Evolutionary conservation across 192 early-diverging fungal species (phyloP).

Genomic region (Podila minutissima): DNA sequence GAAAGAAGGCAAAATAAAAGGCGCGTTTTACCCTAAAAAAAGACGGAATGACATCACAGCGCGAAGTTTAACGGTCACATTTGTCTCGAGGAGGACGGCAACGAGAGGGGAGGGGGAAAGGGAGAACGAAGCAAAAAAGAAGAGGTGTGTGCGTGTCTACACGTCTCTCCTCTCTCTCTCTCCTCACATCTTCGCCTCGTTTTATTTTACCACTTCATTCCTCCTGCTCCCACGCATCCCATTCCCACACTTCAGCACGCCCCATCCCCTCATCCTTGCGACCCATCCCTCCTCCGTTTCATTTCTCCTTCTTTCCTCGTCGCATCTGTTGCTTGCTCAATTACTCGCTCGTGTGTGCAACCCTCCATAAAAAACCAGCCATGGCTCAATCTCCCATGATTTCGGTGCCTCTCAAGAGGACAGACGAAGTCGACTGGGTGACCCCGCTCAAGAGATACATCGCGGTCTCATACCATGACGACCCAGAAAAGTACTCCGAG

Average conservation of each 20-base stretch:
- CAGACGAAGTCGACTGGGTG: constrained; percentile 93
- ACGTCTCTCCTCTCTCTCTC: neutral
- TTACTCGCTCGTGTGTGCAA: neutral
- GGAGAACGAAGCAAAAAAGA: no score
- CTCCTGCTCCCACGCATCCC: neutral
- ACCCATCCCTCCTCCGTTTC: neutral
- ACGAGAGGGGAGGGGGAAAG: no score
- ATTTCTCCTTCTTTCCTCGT: neutral
- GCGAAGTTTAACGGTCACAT: neutral
- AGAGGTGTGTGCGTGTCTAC: no score
- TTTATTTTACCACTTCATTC: neutral
- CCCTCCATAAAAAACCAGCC: neutral
- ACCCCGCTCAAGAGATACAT: constrained; percentile 89
- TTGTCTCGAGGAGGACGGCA: no score
- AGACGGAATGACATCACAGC: no score
- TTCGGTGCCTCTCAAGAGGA: constrained; percentile 82
- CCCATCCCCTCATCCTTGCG: neutral
- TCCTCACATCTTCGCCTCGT: constrained; percentile 9
- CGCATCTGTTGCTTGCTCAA: neutral
- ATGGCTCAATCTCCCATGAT: constrained; percentile 67
- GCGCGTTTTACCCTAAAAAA: neutral
- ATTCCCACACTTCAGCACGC: neutral
- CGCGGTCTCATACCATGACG: constrained; percentile 85
- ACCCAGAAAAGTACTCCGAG: constrained; percentile 88
- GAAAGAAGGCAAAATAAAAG: neutral